Base-by-base conservation (phyloP, 2,329 filamentous ascomycete species). In the Emergomyces pasteurianus region DNA sequence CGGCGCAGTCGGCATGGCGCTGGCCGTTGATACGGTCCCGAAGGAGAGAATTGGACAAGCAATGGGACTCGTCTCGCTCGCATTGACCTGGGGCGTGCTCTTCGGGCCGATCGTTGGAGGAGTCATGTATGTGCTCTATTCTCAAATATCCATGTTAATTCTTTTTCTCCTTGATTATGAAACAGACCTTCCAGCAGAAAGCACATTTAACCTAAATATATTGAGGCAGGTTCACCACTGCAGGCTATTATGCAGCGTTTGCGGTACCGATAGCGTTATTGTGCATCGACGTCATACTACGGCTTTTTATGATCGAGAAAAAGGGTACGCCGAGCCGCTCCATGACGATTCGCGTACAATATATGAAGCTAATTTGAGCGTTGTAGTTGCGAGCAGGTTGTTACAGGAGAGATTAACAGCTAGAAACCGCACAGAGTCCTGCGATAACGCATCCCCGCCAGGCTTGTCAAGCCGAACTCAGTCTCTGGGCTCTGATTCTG, bases 241-340 rank as follows among this genome's bases (percentile, higher is more conserved):
- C 67, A 12, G 67, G 69, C 21, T 70, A 70, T 58, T 65, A 73
- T 65, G 67, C 69, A 1, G 69, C 72, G 4, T 73, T 72, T 60
- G 62, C 64, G 3, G 63, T 73, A 40, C 70, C 72, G 1, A 66
- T 82, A n/a, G 79, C 72, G 0, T 67, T 86, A 5, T 69, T 86
- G 1, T 74, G 70, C 0, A 63, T 87, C 9, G 85, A 87, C 68
- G 82, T 87, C 59, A 62, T 81, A 18, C 80, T 87, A 77, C 80
- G 85, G 18, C 67, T 83, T 1, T 68, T 84, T 2, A 78, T 88
- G 65, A 78, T 87, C 21, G 85, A 87, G 70, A 83, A 83, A 34
- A 42, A 59, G 9, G 49, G 43, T 60, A 38, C n/a, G 47, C n/a
- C 9, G 9, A 47, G 23, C n/a, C 12, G 28, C 36, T 36, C 9